Evolutionary conservation across 345 rosid species (phyloP).

Genomic region (Pugionium dolabratum): DNA sequence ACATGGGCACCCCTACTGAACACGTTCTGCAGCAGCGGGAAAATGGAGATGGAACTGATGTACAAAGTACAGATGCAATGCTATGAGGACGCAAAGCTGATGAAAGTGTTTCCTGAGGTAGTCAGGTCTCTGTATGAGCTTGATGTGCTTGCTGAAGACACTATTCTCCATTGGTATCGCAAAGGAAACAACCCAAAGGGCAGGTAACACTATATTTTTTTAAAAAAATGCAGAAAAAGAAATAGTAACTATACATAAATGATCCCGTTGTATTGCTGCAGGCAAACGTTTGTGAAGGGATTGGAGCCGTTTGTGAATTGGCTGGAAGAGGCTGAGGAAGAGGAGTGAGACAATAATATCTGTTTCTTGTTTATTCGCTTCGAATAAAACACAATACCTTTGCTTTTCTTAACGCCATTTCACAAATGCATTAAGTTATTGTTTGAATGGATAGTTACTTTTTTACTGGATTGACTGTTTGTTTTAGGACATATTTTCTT

Average conservation of each 20-base stretch:
- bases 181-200: slow-evolving; percentile 92
- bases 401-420: too few species aligned
- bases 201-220: slow-evolving; percentile 46
- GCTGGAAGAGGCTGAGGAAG: slow-evolving; percentile 99
- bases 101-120: slow-evolving; percentile 94
- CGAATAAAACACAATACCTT: too few species aligned
- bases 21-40: slow-evolving; percentile 79
- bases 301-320: slow-evolving; percentile 88
- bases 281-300: slow-evolving; percentile 93
- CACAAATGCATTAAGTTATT: too few species aligned
- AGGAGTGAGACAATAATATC: slow-evolving; percentile 48
- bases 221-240: too few species aligned
- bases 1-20: slow-evolving; percentile 83
- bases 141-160: slow-evolving; percentile 96
- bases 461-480: too few species aligned
- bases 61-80: slow-evolving; percentile 98
- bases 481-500: too few species aligned
- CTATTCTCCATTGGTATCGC: slow-evolving; percentile 87
- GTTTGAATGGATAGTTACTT: too few species aligned
- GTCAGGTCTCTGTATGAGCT: slow-evolving; percentile 84
- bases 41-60: slow-evolving; percentile 87
- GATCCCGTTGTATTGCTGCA: slow-evolving; percentile 17
- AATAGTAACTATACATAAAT: too few species aligned
- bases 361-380: too few species aligned
- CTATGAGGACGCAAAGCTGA: slow-evolving; percentile 95